Evolutionary conservation across 2,329 filamentous ascomycete species (phyloP).

Genomic region (Diaporthe citri): DNA sequence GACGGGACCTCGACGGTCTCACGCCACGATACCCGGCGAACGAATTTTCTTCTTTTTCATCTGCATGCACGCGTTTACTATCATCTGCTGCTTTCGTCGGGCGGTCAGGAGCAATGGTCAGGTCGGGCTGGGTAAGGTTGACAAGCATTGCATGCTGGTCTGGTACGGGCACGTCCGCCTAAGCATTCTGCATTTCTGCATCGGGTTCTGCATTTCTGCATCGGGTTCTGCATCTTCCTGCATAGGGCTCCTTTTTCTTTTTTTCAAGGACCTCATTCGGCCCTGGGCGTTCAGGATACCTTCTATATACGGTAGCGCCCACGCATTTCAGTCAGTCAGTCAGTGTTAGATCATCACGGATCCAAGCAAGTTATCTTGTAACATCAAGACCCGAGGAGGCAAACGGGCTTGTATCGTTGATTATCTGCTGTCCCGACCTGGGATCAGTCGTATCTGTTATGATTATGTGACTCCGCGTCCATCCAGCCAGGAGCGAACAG

Average conservation of each 20-base stretch:
- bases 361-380: slow-evolving; percentile 19
- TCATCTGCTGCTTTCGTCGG: slow-evolving; percentile 17
- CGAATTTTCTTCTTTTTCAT: not conserved
- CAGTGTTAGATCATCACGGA: slow-evolving; percentile 15
- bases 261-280: not conserved
- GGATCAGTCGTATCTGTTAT: slow-evolving; percentile 8
- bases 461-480: not conserved
- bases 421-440: slow-evolving; percentile 16
- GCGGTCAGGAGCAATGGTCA: slow-evolving; percentile 27
- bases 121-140: slow-evolving; percentile 11
- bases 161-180: slow-evolving; percentile 23
- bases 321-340: slow-evolving; percentile 33
- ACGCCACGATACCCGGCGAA: slow-evolving; percentile 33
- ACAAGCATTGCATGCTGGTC: slow-evolving; percentile 28
- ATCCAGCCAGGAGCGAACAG: slow-evolving; percentile 15
- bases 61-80: not conserved
- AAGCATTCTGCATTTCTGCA: slow-evolving; percentile 21
- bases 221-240: slow-evolving; percentile 28
- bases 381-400: slow-evolving; percentile 13
- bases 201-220: slow-evolving; percentile 19
- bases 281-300: slow-evolving; percentile 32
- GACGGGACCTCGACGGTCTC: slow-evolving; percentile 10
- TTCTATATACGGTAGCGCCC: slow-evolving; percentile 38
- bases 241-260: slow-evolving; percentile 7
- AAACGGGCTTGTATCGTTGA: slow-evolving; percentile 4